These are phyloP conservation scores for Ogataea saltuana DNA, from an alignment of 805 yeast genomes.

Conservation along the genomic window DNA sequence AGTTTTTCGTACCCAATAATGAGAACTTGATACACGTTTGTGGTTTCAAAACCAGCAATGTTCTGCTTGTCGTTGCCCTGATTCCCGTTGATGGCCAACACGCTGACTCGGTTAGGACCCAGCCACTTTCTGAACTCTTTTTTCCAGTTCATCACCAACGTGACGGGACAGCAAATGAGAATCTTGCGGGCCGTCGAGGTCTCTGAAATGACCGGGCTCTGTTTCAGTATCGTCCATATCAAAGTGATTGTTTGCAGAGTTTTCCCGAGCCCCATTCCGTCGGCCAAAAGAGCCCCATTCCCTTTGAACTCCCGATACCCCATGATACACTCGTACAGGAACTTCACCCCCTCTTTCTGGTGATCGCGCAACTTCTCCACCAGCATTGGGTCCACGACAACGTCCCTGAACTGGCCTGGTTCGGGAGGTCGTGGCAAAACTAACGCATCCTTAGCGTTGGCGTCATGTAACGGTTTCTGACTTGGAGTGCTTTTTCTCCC, in stretches of 20 bases:
- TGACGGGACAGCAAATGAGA: conserved; percentile 87
- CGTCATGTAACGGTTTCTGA: conserved; percentile 43
- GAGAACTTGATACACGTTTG: conserved; percentile 77
- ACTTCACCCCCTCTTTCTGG: conserved; percentile 80
- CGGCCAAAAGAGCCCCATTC: conserved; percentile 83
- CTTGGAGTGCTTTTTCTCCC: conserved; percentile 13
- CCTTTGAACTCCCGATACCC: conserved; percentile 56
- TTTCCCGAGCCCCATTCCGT: conserved; percentile 96
- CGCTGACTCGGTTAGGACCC: conserved; percentile 60
- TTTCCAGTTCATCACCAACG: conserved; percentile 85
- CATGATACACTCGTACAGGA: conserved; percentile 80
- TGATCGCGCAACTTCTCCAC: conserved; percentile 68
- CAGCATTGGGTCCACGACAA: conserved; percentile 61
- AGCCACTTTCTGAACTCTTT: conserved; percentile 90
- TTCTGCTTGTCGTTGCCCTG: conserved; percentile 57
- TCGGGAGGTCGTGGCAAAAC: conserved; percentile 32
- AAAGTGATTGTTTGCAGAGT: conserved; percentile 83
- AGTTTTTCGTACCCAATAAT: conserved; percentile 88
- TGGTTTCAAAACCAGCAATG: conserved; percentile 59
- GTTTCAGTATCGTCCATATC: conserved; percentile 79
- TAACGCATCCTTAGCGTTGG: conserved; percentile 38
- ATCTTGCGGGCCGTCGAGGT: conserved; percentile 53
- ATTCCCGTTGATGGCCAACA: conserved; percentile 57
- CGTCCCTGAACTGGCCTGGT: conserved; percentile 34
- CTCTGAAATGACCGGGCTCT: conserved; percentile 49